Base-by-base conservation (phyloP, 257 asterid species). In the Echium plantagineum region DNA sequence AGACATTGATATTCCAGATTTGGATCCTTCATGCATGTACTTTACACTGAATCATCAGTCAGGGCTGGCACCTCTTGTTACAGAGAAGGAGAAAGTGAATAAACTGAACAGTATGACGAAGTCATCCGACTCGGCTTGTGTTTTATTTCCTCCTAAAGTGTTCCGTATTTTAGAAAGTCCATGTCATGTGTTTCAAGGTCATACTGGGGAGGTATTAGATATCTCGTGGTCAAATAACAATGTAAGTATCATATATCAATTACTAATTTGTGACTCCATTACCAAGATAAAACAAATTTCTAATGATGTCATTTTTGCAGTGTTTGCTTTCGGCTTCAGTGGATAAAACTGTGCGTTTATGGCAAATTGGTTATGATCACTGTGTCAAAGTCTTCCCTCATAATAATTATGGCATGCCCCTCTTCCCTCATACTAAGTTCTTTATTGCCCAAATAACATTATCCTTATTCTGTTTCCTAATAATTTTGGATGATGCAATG, bases 21-120 rank as follows among this genome's bases (percentile, higher is more conserved):
- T 69, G 2, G 96, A 90, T 68, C 94, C 94, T 5, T 85, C 97
- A 3, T 83, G 97, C 49, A 78, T 90, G 64, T 90, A 83, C 78
- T 85, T 90, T 66, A 75, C 94, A 2, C 79, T 87, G 42, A 90
- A 77, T 62, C 82, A 73, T 70, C 83, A 78, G 21, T 87, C 89
- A n/a, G 89, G 85, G 68, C 64, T 90, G 75, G 73, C 74, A 15
- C 91, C 91, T 64, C 62, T 76, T 7, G 61, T 63, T 57, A 71
- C 67, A 59, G 87, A 83, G 68, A 86, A 83, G 64, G 96, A 80
- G 62, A 76, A 65, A 62, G 56, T 62, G 20, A 65, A 72, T 54
- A 83, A 66, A 64, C 63, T 67, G 17, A 85, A 58, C 73, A 71
- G 63, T 66, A 69, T 77, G 35, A 74, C 48, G 28, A 83, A 74